Percentiles rank a stretch among this genome's conserved stretches.
These are phyloP conservation scores for Phellopilus nigrolimitatus DNA, from an alignment of 1,284 basidiomycete genomes.

Conservation along the genomic window DNA sequence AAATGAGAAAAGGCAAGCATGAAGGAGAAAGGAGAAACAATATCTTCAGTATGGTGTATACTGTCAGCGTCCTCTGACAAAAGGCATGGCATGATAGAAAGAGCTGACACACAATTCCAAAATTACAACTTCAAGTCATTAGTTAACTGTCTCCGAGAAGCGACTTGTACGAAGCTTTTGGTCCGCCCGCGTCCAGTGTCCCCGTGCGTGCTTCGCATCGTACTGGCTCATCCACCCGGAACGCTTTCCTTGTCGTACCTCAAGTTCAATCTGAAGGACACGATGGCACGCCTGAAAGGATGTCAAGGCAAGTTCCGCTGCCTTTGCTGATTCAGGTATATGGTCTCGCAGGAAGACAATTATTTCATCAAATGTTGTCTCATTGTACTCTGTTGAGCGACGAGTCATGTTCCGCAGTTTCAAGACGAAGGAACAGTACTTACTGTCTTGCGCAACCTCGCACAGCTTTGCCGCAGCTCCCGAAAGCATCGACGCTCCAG, in stretches of 20 bases:
- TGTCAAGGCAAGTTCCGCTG: conserved; percentile 12
- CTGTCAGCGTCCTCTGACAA: too few species aligned
- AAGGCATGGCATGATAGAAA: too few species aligned
- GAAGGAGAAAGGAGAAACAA: too few species aligned
- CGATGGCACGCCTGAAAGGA: conserved; percentile 15
- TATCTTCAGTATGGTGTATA: too few species aligned
- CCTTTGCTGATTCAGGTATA: conserved; percentile 15
- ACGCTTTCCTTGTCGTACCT: conserved; percentile 7
- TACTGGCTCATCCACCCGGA: conserved; percentile 10
- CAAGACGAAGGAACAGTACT: not conserved
- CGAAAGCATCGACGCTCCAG: conserved; percentile 9
- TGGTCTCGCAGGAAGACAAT: conserved; percentile 14
- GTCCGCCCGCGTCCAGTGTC: conserved; percentile 1
- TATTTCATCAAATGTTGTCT: conserved; percentile 16
- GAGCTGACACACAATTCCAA: too few species aligned
- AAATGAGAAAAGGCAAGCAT: too few species aligned
- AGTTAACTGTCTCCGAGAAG: too few species aligned
- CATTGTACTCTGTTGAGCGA: conserved; percentile 7
- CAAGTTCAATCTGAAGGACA: conserved; percentile 11
- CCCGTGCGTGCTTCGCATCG: conserved; percentile 7
- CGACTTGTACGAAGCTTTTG: conserved; percentile 1
- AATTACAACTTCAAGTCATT: too few species aligned
- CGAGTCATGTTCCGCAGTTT: not conserved
- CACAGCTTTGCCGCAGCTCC: conserved; percentile 13
- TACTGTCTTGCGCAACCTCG: conserved; percentile 14